Percentiles rank a stretch among this genome's conserved stretches.
Evolutionary conservation across 2,329 filamentous ascomycete genomes (phyloP).

Genomic region (Aspergillus sp.): DNA sequence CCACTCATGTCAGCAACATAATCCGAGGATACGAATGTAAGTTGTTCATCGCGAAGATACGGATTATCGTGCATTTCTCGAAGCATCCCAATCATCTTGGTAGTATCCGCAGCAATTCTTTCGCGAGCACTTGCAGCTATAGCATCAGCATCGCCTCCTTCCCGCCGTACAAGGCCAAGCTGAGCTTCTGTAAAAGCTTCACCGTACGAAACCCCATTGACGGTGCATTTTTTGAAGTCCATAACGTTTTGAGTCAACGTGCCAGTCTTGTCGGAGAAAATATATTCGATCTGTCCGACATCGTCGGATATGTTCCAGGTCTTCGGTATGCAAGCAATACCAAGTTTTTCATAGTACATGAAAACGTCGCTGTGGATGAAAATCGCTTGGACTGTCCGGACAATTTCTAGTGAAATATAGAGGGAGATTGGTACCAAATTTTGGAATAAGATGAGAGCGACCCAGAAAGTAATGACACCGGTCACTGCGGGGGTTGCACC

Average conservation of each 20-base stretch:
- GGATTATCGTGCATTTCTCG: slow-evolving; percentile 82
- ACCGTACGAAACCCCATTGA: slow-evolving; percentile 94
- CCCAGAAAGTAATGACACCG: slow-evolving; percentile 97
- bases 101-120: slow-evolving; percentile 77
- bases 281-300: slow-evolving; percentile 96
- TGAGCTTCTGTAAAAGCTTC: slow-evolving; percentile 98
- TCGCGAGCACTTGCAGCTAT: slow-evolving; percentile 70
- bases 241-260: slow-evolving; percentile 91
- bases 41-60: slow-evolving; percentile 81
- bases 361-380: slow-evolving; percentile 96
- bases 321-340: slow-evolving; percentile 94
- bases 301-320: slow-evolving; percentile 99
- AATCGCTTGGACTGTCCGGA: slow-evolving; percentile 86
- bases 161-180: slow-evolving; percentile 89
- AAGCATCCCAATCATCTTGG: slow-evolving; percentile 68
- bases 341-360: slow-evolving; percentile 96
- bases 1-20: slow-evolving; percentile 82
- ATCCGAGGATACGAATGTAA: slow-evolving; percentile 90
- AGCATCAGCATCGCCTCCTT: slow-evolving; percentile 82
- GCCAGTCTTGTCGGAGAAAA: slow-evolving; percentile 94
- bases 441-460: slow-evolving; percentile 90
- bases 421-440: slow-evolving; percentile 98
- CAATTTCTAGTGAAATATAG: slow-evolving; percentile 95
- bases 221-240: slow-evolving; percentile 98
- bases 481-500: slow-evolving; percentile 73